phyloP scores from a whole-genome alignment of 2,329 filamentous ascomycete species.

The Thielaviopsis euricoi region DNA sequence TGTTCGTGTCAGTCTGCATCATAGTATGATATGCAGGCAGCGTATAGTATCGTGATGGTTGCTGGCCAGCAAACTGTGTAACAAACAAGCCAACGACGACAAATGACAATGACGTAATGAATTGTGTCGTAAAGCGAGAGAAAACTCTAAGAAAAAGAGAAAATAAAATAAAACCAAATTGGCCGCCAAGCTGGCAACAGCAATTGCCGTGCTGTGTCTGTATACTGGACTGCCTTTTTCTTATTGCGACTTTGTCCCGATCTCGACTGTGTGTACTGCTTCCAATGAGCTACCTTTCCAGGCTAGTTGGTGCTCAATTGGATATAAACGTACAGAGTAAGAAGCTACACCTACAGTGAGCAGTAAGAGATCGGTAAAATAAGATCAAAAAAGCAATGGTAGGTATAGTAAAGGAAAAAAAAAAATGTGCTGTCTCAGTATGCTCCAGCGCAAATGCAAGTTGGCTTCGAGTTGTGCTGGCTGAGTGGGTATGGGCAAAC shows the following conservation, averaged over 20 bases:
- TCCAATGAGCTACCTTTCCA: not conserved
- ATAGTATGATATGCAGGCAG: not conserved
- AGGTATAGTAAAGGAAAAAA: not conserved
- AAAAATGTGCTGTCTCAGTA: not conserved
- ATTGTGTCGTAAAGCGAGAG: not conserved
- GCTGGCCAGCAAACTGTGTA: not conserved
- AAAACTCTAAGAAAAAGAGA: not conserved
- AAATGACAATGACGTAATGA: not conserved
- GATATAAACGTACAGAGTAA: not conserved
- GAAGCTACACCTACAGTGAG: not conserved
- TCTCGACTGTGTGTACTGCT: not conserved
- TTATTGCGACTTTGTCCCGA: not conserved
- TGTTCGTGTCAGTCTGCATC: not conserved
- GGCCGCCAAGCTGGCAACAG: not conserved
- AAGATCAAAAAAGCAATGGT: not conserved
- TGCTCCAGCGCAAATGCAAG: not conserved
- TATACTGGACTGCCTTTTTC: no score
- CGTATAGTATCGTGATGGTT: not conserved
- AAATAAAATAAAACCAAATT: not conserved
- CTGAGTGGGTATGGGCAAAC: not conserved
- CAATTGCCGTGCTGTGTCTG: not conserved
- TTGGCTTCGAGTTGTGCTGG: not conserved
- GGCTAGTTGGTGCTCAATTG: not conserved
- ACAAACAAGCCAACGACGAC: not conserved
- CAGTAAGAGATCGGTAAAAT: not conserved